These are phyloP conservation scores for Aegilops longissima DNA, from an alignment of 176 grass and related monocot genomes.

Conservation along the genomic window DNA sequence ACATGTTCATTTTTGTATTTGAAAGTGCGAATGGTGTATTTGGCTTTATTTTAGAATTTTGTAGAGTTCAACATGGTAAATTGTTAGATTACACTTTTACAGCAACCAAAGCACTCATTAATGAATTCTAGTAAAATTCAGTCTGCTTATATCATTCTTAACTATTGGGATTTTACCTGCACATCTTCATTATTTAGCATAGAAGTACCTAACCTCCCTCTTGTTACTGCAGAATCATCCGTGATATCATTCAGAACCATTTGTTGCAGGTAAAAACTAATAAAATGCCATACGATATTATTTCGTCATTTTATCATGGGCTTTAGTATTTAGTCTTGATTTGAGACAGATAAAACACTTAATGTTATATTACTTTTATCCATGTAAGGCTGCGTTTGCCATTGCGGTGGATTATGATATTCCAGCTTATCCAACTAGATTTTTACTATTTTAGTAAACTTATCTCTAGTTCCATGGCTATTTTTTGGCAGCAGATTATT, in stretches of 20 bases:
- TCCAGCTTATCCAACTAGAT: background rate
- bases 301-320: slow-evolving; percentile 1
- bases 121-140: slow-evolving; percentile 15
- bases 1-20: slow-evolving; percentile 11
- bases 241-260: slow-evolving; percentile 99
- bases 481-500: background rate
- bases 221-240: slow-evolving; percentile 89
- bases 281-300: slow-evolving; percentile 6
- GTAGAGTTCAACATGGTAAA: background rate
- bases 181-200: background rate
- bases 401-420: background rate
- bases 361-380: background rate
- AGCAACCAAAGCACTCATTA: slow-evolving; percentile 14
- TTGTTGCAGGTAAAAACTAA: slow-evolving; percentile 80
- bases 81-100: background rate
- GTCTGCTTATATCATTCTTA: background rate
- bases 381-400: background rate
- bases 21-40: background rate
- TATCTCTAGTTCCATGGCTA: background rate
- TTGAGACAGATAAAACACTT: background rate
- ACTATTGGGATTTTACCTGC: background rate
- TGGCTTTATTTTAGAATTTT: background rate
- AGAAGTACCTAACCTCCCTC: slow-evolving; percentile 31
- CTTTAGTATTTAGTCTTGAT: slow-evolving; percentile 9
- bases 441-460: background rate